Evolutionary conservation across 768 basidiomycete species (phyloP).

Genomic region (Agaricus subrufescens): DNA sequence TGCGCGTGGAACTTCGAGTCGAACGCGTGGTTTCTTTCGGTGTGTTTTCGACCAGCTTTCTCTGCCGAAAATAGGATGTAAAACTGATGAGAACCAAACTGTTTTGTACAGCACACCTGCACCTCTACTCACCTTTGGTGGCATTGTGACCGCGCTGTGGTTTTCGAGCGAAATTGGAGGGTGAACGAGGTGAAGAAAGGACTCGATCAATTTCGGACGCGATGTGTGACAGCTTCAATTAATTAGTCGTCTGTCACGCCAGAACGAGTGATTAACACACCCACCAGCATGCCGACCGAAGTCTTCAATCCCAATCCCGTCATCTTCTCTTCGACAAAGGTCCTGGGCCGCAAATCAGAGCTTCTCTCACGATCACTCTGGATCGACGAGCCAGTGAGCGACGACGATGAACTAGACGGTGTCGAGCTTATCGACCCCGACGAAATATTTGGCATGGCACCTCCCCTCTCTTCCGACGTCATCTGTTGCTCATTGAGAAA

Average conservation of each 20-base stretch:
- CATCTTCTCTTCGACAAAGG: conserved; percentile 58
- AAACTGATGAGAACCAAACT: not conserved
- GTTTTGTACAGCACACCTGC: not conserved
- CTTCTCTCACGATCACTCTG: conserved; percentile 52
- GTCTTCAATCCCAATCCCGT: conserved; percentile 90
- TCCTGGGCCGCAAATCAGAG: conserved; percentile 36
- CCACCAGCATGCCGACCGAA: conserved; percentile 43
- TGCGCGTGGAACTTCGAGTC: conserved; percentile 41
- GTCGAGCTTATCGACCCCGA: conserved; percentile 81
- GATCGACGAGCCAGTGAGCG: conserved; percentile 42
- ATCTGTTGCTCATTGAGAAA: not conserved
- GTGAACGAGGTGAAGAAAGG: conserved; percentile 2
- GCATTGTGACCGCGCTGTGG: conserved; percentile 18
- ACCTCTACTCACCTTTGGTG: conserved; percentile 28
- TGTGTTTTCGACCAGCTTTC: conserved; percentile 51
- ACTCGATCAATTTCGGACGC: not conserved
- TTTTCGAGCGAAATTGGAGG: not conserved
- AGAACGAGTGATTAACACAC: no score
- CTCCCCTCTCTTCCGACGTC: not conserved
- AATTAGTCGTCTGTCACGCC: not conserved
- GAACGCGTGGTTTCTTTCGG: conserved; percentile 34
- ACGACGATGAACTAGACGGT: conserved; percentile 48
- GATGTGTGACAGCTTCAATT: conserved; percentile 10
- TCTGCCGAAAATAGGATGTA: conserved; percentile 28
- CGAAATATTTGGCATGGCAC: conserved; percentile 81